Percentiles rank a stretch among this genome's conserved stretches.
phyloP scores from a whole-genome alignment of 768 basidiomycete species.

The Boletus pseudopeckii region DNA sequence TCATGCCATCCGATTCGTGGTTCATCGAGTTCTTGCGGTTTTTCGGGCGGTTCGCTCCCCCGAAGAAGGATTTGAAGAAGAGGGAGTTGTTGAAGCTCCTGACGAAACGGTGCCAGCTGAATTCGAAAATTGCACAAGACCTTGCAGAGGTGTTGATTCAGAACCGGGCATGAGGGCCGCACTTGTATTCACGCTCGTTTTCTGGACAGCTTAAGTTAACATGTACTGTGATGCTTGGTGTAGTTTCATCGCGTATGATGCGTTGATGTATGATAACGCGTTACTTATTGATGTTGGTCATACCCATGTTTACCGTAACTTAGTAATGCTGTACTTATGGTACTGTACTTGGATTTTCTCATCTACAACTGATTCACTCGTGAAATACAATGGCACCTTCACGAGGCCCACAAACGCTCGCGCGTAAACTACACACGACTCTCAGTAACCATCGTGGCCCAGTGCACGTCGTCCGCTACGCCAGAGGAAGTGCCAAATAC shows the following conservation, averaged over 20 bases:
- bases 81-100: slow-evolving; percentile 16
- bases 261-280: too few species aligned
- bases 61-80: slow-evolving; percentile 15
- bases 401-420: slow-evolving; percentile 49
- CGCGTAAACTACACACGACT: slow-evolving; percentile 60
- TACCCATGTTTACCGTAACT: not conserved
- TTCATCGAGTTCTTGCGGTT: slow-evolving; percentile 19
- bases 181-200: not conserved
- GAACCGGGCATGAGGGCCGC: not conserved
- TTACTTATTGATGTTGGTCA: not conserved
- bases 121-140: slow-evolving; percentile 14
- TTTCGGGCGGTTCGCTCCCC: slow-evolving; percentile 15
- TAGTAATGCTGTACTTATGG: not conserved
- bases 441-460: slow-evolving; percentile 74
- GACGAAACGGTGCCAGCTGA: slow-evolving; percentile 25
- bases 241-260: not conserved
- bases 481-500: slow-evolving; percentile 85
- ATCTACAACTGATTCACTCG: not conserved
- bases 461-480: slow-evolving; percentile 88
- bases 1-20: slow-evolving; percentile 26
- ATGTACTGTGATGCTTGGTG: not conserved
- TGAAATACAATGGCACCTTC: slow-evolving; percentile 45
- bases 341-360: not conserved
- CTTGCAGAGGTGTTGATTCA: slow-evolving; percentile 12
- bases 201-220: not conserved